Evolutionary conservation across 1,139 yeast genomes (phyloP).

Genomic region (Arxiozyma slooffiae): DNA sequence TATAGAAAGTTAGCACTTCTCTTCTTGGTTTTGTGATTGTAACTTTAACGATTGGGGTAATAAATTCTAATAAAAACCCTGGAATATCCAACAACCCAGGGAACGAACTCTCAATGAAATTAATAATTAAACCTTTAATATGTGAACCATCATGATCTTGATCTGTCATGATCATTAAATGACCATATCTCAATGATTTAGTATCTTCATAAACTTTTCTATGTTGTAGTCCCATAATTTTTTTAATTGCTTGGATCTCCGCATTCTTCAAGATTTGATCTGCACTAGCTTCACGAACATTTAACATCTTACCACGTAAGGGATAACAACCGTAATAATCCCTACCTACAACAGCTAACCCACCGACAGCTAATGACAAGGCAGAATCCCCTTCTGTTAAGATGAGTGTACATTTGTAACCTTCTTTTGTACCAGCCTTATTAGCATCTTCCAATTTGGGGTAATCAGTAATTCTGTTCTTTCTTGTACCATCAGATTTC

Average conservation of each 20-base stretch:
- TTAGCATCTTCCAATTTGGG: slow-evolving; percentile 93
- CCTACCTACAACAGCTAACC: slow-evolving; percentile 90
- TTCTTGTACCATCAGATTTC: slow-evolving; percentile 83
- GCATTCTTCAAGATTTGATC: slow-evolving; percentile 89
- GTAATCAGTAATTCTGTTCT: slow-evolving; percentile 78
- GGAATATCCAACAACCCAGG: slow-evolving; percentile 89
- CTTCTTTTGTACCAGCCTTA: slow-evolving; percentile 90
- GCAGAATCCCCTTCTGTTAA: slow-evolving; percentile 98
- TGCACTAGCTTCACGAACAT: slow-evolving; percentile 92
- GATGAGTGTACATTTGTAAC: slow-evolving; percentile 83
- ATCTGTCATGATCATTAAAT: slow-evolving; percentile 98
- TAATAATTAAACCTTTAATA: slow-evolving; percentile 90
- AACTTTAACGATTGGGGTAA: slow-evolving; percentile 94
- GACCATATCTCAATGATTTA: slow-evolving; percentile 80
- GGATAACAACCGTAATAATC: slow-evolving; percentile 96
- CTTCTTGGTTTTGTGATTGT: slow-evolving; percentile 61
- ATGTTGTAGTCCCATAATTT: slow-evolving; percentile 92
- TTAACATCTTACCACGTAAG: slow-evolving; percentile 83
- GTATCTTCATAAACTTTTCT: slow-evolving; percentile 72
- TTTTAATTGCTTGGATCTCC: slow-evolving; percentile 90
- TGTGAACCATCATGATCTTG: slow-evolving; percentile 99
- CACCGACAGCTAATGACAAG: slow-evolving; percentile 82
- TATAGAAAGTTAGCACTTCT: slow-evolving; percentile 65
- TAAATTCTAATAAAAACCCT: slow-evolving; percentile 85
- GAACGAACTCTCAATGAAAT: slow-evolving; percentile 85